Evolutionary conservation across 139 green algal genomes (phyloP).

Genomic region (Micromonas pusilla): DNA sequence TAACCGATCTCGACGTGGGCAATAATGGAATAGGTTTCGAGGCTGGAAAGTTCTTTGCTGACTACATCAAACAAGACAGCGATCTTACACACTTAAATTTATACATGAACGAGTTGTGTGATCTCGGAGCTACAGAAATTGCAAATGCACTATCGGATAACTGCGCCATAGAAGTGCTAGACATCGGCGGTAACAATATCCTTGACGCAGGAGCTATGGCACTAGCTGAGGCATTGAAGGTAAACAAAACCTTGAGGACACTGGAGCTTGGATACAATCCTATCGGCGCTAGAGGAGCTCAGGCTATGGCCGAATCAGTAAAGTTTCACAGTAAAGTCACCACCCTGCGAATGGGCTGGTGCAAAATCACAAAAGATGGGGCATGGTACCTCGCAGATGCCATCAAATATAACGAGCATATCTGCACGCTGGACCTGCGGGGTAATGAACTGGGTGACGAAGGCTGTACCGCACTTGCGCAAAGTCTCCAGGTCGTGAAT

Average conservation of each 20-base stretch:
- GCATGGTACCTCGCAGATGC: constrained; percentile 40
- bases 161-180: constrained; percentile 61
- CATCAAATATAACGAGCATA: constrained; percentile 44
- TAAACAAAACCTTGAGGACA: constrained; percentile 48
- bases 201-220: constrained; percentile 52
- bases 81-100: constrained; percentile 76
- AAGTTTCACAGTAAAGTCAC: constrained; percentile 80
- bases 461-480: constrained; percentile 36
- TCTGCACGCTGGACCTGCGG: constrained; percentile 73
- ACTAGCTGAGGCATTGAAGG: constrained; percentile 56
- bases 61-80: constrained; percentile 54
- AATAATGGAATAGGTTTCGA: constrained; percentile 81
- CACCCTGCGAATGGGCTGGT: constrained; percentile 84
- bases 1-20: constrained; percentile 75
- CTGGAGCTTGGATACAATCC: constrained; percentile 95
- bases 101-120: constrained; percentile 95
- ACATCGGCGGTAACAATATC: constrained; percentile 95
- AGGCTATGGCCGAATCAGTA: constrained; percentile 75
- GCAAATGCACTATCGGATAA: constrained; percentile 56
- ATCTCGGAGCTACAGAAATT: constrained; percentile 56
- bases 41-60: constrained; percentile 58
- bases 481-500: constrained; percentile 49
- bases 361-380: constrained; percentile 74
- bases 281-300: constrained; percentile 68
- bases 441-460: constrained; percentile 86